Percentiles rank a stretch among this genome's conserved stretches.
phyloP scores from a whole-genome alignment of 768 basidiomycete genomes.

The Phanerochaete sordida region DNA sequence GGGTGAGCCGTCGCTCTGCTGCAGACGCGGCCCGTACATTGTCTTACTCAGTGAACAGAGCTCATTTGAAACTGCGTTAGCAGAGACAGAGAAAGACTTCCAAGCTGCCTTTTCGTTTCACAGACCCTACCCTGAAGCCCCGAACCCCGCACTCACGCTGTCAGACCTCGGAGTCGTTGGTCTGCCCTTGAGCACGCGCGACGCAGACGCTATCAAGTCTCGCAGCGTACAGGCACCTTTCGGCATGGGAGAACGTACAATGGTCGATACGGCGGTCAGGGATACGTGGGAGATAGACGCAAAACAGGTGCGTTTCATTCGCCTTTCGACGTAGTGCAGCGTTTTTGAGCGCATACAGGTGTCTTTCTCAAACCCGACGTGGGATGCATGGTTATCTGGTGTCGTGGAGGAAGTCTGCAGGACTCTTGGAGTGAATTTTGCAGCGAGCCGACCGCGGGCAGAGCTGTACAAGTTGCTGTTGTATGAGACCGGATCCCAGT shows the following conservation, averaged over 20 bases:
- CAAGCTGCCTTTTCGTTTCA: constrained; percentile 22
- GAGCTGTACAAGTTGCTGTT: constrained; percentile 47
- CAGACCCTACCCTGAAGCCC: constrained; percentile 26
- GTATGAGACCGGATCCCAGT: constrained; percentile 49
- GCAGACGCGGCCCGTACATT: too few relatives aligned
- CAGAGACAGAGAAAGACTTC: not conserved
- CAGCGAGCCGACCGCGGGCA: constrained; percentile 27
- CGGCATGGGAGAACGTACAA: constrained; percentile 39
- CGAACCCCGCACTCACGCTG: constrained; percentile 39
- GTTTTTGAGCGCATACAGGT: constrained; percentile 19
- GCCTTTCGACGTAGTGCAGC: not conserved
- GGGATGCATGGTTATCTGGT: constrained; percentile 32
- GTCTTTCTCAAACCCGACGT: constrained; percentile 38
- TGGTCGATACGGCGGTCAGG: constrained; percentile 40
- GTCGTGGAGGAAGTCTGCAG: constrained; percentile 31
- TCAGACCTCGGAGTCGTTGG: constrained; percentile 39
- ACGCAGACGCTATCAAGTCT: constrained; percentile 36
- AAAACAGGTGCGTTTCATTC: constrained; percentile 12
- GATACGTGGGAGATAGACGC: constrained; percentile 53
- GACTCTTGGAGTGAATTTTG: constrained; percentile 33
- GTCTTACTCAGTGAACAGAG: too few relatives aligned
- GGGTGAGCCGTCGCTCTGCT: too few relatives aligned
- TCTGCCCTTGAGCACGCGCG: constrained; percentile 37
- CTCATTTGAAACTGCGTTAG: not conserved
- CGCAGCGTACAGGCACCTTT: constrained; percentile 39